Conservation (phyloP, 257 asterid genomes). For the Hygrophila difformis region DNA sequence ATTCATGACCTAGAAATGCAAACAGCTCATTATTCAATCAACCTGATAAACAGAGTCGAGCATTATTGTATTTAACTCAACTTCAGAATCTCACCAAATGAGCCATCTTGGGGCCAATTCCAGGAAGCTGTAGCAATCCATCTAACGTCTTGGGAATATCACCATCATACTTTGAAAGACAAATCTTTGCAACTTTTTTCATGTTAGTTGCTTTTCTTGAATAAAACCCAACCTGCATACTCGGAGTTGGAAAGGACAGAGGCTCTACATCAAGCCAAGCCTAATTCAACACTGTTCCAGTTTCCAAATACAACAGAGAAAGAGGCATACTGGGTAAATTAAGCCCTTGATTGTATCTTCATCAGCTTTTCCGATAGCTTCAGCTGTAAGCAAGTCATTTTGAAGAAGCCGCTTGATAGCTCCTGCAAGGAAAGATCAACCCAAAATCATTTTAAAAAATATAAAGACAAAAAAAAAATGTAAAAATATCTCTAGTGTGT, state of each 20-base stretch:
- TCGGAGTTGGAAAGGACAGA: slow-evolving; percentile 12
- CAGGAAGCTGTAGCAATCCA: slow-evolving; percentile 84
- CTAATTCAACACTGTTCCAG: no score
- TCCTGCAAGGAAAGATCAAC: no score
- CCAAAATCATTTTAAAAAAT: not conserved
- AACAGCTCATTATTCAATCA: not conserved
- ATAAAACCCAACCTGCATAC: slow-evolving; percentile 82
- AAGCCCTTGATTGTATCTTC: slow-evolving; percentile 64
- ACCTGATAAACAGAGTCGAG: slow-evolving; percentile 5
- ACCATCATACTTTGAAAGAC: slow-evolving; percentile 59
- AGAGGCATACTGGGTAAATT: slow-evolving; percentile 67
- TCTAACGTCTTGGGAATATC: slow-evolving; percentile 87
- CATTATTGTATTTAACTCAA: no score
- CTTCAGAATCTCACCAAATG: slow-evolving; percentile 90
- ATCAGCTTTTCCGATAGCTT: slow-evolving; percentile 54
- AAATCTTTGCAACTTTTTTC: slow-evolving; percentile 79
- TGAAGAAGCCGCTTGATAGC: slow-evolving; percentile 84
- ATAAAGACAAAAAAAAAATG: not conserved
- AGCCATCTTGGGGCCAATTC: slow-evolving; percentile 99
- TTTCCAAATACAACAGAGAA: slow-evolving; percentile 3
- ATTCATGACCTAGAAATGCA: slow-evolving; percentile 67
- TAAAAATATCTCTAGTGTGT: slow-evolving; percentile 8
- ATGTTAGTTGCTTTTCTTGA: slow-evolving; percentile 84
- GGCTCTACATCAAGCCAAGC: slow-evolving; percentile 1
- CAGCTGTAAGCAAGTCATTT: slow-evolving; percentile 69